A percentile compares a stretch with the other conserved stretches of the same genome.
These are phyloP conservation scores for Spathaspora passalidarum DNA, from an alignment of 805 yeast species.

Conservation along the genomic window DNA sequence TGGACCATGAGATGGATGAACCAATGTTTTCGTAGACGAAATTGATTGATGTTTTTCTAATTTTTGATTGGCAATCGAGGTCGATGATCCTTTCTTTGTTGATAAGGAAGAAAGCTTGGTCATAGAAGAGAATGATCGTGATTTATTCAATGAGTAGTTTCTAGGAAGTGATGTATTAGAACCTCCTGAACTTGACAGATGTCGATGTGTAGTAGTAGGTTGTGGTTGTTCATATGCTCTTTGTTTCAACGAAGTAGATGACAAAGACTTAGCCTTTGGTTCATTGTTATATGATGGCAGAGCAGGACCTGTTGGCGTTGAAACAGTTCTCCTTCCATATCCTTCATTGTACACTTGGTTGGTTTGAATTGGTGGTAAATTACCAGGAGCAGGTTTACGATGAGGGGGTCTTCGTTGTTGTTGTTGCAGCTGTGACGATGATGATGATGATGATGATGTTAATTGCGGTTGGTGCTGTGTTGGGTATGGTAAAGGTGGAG, in stretches of 20 bases:
- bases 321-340: conserved; percentile 26
- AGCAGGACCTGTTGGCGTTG: conserved; percentile 21
- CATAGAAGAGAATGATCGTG: conserved; percentile 40
- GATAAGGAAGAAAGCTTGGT: conserved; percentile 40
- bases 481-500: conserved; percentile 8
- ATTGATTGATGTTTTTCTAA: conserved; percentile 2
- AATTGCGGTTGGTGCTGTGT: conserved; percentile 21
- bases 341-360: conserved; percentile 10
- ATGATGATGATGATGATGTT: conserved; percentile 1
- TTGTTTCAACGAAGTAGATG: conserved; percentile 17
- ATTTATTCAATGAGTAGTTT: conserved; percentile 36
- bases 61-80: conserved; percentile 32
- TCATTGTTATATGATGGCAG: conserved; percentile 5
- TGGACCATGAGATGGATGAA: conserved; percentile 34
- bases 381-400: conserved; percentile 17
- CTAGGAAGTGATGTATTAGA: conserved; percentile 25
- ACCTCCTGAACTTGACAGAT: conserved; percentile 15
- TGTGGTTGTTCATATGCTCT: conserved; percentile 3
- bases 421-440: conserved; percentile 6
- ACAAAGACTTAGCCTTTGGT: conserved; percentile 17
- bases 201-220: conserved; percentile 10
- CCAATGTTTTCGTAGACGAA: background rate
- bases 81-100: conserved; percentile 35
- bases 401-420: conserved; percentile 9
- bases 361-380: conserved; percentile 15